Conservation (phyloP, 31 red algal genomes). For the Porphyra umbilicalis region DNA sequence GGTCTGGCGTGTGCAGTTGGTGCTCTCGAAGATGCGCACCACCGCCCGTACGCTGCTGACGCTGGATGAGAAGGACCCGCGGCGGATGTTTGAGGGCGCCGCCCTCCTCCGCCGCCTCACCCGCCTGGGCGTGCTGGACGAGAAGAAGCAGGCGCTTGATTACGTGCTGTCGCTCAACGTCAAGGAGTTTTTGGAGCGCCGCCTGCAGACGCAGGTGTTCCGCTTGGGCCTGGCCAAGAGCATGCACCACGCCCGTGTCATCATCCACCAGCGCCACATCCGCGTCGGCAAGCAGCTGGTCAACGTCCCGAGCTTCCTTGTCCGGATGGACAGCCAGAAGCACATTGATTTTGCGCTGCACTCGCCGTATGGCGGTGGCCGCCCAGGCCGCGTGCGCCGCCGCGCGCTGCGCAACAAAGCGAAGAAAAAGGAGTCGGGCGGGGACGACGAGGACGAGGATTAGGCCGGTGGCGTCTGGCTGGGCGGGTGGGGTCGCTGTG, state of each 20-base stretch:
- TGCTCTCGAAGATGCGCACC: slow-evolving; percentile 91
- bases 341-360: slow-evolving; percentile 94
- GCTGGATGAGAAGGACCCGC: slow-evolving; percentile 85
- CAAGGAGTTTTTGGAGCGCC: slow-evolving; percentile 93
- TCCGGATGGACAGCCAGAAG: slow-evolving; percentile 93
- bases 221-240: slow-evolving; percentile 94
- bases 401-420: slow-evolving; percentile 38
- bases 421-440: slow-evolving; percentile 54
- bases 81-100: slow-evolving; percentile 88
- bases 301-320: slow-evolving; percentile 95
- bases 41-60: slow-evolving; percentile 92
- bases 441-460: slow-evolving; percentile 68
- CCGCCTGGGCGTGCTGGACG: slow-evolving; percentile 86
- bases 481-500: background rate
- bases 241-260: slow-evolving; percentile 94
- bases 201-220: slow-evolving; percentile 96
- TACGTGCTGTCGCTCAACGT: slow-evolving; percentile 94
- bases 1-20: slow-evolving; percentile 96
- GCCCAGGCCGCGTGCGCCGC: slow-evolving; percentile 93
- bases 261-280: slow-evolving; percentile 98
- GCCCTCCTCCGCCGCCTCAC: slow-evolving; percentile 91
- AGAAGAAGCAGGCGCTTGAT: slow-evolving; percentile 81
- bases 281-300: slow-evolving; percentile 99
- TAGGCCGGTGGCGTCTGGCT: slow-evolving; percentile 25
- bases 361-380: slow-evolving; percentile 92